Evolutionary conservation across 345 rosid genomes (phyloP).

Genomic region (Melaleuca alternifolia): DNA sequence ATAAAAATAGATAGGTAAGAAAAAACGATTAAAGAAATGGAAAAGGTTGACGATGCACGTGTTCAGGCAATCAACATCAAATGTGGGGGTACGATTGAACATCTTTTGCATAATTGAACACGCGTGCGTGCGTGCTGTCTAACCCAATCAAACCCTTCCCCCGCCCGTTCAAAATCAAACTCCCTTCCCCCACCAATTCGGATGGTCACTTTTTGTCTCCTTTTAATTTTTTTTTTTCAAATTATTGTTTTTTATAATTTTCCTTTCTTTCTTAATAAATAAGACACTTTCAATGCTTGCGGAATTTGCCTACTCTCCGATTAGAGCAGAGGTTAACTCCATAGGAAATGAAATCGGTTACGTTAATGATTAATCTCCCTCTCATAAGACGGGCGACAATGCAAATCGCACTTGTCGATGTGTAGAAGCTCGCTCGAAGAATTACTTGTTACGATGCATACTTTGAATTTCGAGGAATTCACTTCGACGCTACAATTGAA

Average conservation of each 20-base stretch:
- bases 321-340: neutral
- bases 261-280: neutral
- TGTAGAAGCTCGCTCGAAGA: fast-evolving
- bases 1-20: too few relatives aligned
- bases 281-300: neutral
- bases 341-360: neutral
- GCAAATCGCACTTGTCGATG: too few relatives aligned
- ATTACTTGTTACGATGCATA: neutral
- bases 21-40: neutral
- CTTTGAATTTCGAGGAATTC: neutral
- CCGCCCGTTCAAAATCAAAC: neutral
- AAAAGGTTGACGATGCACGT: neutral
- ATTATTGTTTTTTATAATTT: too few relatives aligned
- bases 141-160: neutral
- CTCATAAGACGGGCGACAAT: too few relatives aligned
- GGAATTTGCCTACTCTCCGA: neutral
- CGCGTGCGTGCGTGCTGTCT: neutral
- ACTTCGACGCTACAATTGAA: neutral
- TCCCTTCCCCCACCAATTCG: neutral
- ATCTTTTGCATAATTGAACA: neutral
- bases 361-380: too few relatives aligned
- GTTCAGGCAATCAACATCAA: neutral
- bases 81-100: neutral
- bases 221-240: neutral
- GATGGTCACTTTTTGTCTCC: neutral